A percentile compares a stretch with the other conserved stretches of the same genome.
Conservation (phyloP, 257 asterid species). For the Nicotiana otophora region DNA sequence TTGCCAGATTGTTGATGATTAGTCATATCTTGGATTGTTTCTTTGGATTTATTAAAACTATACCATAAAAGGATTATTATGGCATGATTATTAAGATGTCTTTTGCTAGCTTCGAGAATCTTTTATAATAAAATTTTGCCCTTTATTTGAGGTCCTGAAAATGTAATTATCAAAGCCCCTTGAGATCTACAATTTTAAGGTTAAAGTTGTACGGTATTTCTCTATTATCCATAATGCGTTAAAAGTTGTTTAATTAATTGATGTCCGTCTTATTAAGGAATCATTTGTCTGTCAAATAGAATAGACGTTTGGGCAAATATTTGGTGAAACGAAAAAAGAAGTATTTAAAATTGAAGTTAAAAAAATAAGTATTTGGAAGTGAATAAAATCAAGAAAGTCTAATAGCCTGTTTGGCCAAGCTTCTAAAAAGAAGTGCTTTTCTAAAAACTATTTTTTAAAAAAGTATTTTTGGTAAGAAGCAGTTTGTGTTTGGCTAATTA, state of each 20-base stretch:
- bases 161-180: neutral
- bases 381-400: no score
- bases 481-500: no score
- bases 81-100: neutral
- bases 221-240: neutral
- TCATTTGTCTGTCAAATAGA: neutral
- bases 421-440: no score
- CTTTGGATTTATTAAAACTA: neutral
- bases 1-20: neutral
- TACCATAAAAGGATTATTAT: neutral
- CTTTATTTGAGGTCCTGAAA: neutral
- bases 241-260: neutral
- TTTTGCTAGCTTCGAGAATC: neutral
- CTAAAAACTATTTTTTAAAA: no score
- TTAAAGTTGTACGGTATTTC: neutral
- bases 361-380: no score
- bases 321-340: no score
- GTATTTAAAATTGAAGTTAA: no score
- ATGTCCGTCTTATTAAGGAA: neutral
- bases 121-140: neutral
- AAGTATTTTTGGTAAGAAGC: no score
- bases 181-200: slow-evolving; percentile 5
- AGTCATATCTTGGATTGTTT: slow-evolving; percentile 1
- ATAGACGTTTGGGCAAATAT: no score
- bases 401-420: no score